Evolutionary conservation across 2,329 filamentous ascomycete species (phyloP).

Genomic region (Pyrenochaeta sp.): DNA sequence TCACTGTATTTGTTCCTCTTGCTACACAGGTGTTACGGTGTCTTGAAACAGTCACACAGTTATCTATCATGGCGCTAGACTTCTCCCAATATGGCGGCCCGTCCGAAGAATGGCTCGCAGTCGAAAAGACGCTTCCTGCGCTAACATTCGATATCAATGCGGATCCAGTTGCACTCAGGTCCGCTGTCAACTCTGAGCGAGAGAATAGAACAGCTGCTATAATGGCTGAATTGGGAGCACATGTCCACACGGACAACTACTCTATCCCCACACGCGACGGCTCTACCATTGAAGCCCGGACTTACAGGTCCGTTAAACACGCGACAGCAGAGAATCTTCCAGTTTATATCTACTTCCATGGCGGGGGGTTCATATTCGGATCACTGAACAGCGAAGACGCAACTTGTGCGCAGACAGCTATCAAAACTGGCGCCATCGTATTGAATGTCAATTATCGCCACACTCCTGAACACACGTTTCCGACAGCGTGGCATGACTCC

Average conservation of each 20-base stretch:
- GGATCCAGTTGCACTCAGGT: constrained; percentile 22
- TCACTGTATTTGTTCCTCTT: too few species aligned
- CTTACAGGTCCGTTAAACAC: constrained; percentile 53
- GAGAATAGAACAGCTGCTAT: constrained; percentile 27
- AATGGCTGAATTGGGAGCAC: constrained; percentile 30
- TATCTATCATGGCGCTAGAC: constrained; percentile 18
- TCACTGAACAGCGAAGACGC: constrained; percentile 63
- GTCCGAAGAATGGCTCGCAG: constrained; percentile 44
- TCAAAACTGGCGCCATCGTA: constrained; percentile 55
- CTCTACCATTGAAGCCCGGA: constrained; percentile 55
- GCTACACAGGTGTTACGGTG: too few species aligned
- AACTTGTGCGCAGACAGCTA: constrained; percentile 59
- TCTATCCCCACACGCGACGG: constrained; percentile 57
- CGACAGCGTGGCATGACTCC: constrained; percentile 62
- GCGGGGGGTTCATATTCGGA: constrained; percentile 67
- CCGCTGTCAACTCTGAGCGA: constrained; percentile 31
- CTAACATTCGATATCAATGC: constrained; percentile 27
- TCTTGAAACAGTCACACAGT: neutral
- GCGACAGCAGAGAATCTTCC: constrained; percentile 53
- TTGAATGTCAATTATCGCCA: constrained; percentile 68
- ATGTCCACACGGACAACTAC: constrained; percentile 30
- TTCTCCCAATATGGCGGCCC: constrained; percentile 43
- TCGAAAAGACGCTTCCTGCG: constrained; percentile 38
- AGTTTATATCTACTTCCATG: constrained; percentile 60
- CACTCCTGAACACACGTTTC: constrained; percentile 63